A percentile compares a stretch with the other conserved stretches of the same genome.
These are phyloP conservation scores for Flaveria linearis DNA, from an alignment of 129 eudicot species.

Conservation along the genomic window DNA sequence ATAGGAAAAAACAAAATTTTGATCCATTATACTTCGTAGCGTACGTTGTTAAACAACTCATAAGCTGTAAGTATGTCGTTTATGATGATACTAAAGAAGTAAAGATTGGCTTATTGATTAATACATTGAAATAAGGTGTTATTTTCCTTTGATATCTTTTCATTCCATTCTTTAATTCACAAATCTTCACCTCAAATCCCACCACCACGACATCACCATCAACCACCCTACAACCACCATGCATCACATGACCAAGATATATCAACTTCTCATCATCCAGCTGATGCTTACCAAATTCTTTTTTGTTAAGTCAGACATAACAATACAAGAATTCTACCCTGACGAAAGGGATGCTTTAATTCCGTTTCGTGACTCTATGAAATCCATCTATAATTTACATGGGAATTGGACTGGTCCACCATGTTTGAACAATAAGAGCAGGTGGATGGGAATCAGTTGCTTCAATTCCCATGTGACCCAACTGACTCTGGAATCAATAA, in stretches of 20 bases:
- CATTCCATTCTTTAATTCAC: slow-evolving; percentile 17
- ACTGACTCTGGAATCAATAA: slow-evolving; percentile 51
- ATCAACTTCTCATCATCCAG: slow-evolving; percentile 13
- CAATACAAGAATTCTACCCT: slow-evolving; percentile 35
- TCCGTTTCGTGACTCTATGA: slow-evolving; percentile 55
- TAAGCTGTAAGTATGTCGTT: slow-evolving; percentile 31
- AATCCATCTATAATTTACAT: slow-evolving; percentile 51
- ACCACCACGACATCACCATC: background rate
- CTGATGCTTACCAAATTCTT: slow-evolving; percentile 1
- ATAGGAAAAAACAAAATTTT: background rate
- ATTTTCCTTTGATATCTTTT: slow-evolving; percentile 38
- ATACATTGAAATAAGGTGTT: slow-evolving; percentile 29
- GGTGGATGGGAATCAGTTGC: slow-evolving; percentile 63
- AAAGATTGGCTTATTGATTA: slow-evolving; percentile 22
- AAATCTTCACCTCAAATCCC: slow-evolving; percentile 10
- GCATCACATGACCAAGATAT: background rate
- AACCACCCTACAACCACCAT: slow-evolving; percentile 15
- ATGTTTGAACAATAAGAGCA: slow-evolving; percentile 53
- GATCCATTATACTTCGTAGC: slow-evolving; percentile 30
- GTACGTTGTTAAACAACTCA: slow-evolving; percentile 33
- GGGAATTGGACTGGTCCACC: slow-evolving; percentile 80
- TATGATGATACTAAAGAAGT: slow-evolving; percentile 29
- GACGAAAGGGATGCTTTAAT: slow-evolving; percentile 54
- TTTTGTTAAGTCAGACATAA: slow-evolving; percentile 13
- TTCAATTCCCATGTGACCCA: slow-evolving; percentile 53